Conservation (phyloP, 805 yeast species). For the Komagataella phaffii region DNA sequence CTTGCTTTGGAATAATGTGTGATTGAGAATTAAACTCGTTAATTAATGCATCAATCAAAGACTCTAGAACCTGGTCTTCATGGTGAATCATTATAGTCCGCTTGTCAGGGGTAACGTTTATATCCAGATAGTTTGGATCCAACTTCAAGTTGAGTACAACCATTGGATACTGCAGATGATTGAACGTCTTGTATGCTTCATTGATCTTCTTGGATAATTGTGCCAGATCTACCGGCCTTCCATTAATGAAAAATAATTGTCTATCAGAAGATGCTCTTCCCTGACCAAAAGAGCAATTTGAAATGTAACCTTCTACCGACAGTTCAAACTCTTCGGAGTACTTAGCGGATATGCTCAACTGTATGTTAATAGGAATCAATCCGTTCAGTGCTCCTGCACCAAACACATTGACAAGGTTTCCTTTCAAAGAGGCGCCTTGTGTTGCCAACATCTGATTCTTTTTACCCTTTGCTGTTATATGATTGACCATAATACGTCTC, state of each 20-base stretch:
- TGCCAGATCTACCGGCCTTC: slow-evolving; percentile 56
- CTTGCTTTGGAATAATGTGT: slow-evolving; percentile 27
- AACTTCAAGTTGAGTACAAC: slow-evolving; percentile 47
- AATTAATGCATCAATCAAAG: slow-evolving; percentile 32
- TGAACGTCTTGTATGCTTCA: slow-evolving; percentile 62
- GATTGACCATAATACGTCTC: slow-evolving; percentile 47
- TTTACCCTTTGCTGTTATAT: slow-evolving; percentile 32
- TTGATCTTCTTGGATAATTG: slow-evolving; percentile 45
- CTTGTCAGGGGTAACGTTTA: slow-evolving; percentile 90
- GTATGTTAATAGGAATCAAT: slow-evolving; percentile 33
- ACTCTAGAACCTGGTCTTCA: slow-evolving; percentile 33
- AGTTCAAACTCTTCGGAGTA: slow-evolving; percentile 8
- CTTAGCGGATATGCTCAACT: slow-evolving; percentile 19
- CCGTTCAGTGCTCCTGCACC: slow-evolving; percentile 58
- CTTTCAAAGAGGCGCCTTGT: slow-evolving; percentile 35
- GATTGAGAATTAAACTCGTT: slow-evolving; percentile 23
- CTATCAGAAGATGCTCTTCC: slow-evolving; percentile 64
- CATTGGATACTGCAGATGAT: slow-evolving; percentile 62
- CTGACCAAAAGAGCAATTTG: slow-evolving; percentile 68
- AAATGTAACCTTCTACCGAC: slow-evolving; percentile 45
- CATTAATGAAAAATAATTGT: slow-evolving; percentile 63
- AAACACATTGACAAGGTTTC: slow-evolving; percentile 53
- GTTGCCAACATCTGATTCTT: slow-evolving; percentile 47
- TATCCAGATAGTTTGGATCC: slow-evolving; percentile 44
- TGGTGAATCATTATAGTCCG: slow-evolving; percentile 54